Conservation (phyloP, 192 early-diverging fungal species). For the Geranomyces michiganensis region DNA sequence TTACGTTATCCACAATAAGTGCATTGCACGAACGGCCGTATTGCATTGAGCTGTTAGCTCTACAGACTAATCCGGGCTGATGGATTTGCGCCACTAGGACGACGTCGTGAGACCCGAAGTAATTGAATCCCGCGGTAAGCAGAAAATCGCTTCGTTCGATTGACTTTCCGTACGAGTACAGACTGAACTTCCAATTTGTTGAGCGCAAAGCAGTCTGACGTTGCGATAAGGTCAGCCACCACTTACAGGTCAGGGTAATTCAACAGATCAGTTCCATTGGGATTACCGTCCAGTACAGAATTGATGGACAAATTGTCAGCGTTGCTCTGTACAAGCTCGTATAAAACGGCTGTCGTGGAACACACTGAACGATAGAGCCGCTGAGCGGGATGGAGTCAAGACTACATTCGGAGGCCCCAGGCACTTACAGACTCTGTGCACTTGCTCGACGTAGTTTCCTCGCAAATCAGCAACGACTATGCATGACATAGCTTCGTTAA, state of each 20-base stretch:
- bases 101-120: not conserved
- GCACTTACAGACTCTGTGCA: too few species aligned
- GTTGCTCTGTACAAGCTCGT: not conserved
- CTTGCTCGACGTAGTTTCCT: too few species aligned
- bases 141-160: slow-evolving; percentile 5
- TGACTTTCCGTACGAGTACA: slow-evolving; percentile 1
- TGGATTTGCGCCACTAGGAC: not conserved
- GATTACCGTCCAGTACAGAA: not conserved
- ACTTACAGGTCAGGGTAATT: slow-evolving; percentile 3
- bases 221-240: too few species aligned
- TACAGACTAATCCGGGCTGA: not conserved
- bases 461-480: too few species aligned
- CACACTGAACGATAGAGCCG: not conserved
- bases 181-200: not conserved
- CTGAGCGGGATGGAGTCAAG: too few species aligned
- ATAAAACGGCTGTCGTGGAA: not conserved
- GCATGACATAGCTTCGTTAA: too few species aligned
- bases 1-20: not conserved
- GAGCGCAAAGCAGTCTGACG: too few species aligned
- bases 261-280: not conserved
- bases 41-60: not conserved
- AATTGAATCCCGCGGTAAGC: not conserved
- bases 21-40: not conserved
- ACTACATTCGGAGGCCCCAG: too few species aligned
- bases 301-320: not conserved